Evolutionary conservation across 352 stramenopile genomes (phyloP), one percentile per base, ranked within the genome.

Genomic region (Phytophthora brassicae): DNA sequence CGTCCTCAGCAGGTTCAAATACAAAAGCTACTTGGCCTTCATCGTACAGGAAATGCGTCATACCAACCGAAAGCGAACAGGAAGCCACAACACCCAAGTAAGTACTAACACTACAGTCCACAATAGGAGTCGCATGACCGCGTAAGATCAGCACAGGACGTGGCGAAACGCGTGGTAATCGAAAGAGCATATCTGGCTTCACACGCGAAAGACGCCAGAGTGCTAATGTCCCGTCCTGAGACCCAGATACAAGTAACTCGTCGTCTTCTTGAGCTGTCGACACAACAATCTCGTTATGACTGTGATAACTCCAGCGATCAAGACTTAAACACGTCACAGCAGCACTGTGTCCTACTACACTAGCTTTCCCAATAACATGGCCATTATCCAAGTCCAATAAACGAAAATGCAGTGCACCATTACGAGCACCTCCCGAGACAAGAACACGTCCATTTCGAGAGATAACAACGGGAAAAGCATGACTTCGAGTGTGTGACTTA

Each of bases 371-470:
- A 20, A 94, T 57, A 16, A 95, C 72, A 41, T 94, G 87, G 0
- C 84, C 85, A 43, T 87, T 95, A 58, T 94, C 87, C 5, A 92
- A 60, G 49, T 95, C 87, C 0, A 94, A 29, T 6, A 94, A 55
- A 4, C 87, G 81, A 16, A 95, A 68, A 56, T 94, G 85, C 23
- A 95, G 56, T 12, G 84, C 85, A 2, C 87, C 87, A 52, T 76
- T 92, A 2, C 78, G 78, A 1, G 84, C 85, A 8, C 87, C 87
- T 36, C 84, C 87, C 8, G 79, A 89, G 3, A 91, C 64, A 7
- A 94, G 24, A 17, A 95, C 73, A 19, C 87, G 83, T 0, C 87
- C 87, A 54, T 91, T 91, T 2, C 70, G 67, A 0, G 87, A 90
- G 23, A 89, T 84, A 12, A 66, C 70, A 0, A 95, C 67, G 1